Evolutionary conservation across 164 flowering plant species (phyloP), one percentile per base, ranked within the genome.

Genomic region (grape (Vitis vinifera)): DNA sequence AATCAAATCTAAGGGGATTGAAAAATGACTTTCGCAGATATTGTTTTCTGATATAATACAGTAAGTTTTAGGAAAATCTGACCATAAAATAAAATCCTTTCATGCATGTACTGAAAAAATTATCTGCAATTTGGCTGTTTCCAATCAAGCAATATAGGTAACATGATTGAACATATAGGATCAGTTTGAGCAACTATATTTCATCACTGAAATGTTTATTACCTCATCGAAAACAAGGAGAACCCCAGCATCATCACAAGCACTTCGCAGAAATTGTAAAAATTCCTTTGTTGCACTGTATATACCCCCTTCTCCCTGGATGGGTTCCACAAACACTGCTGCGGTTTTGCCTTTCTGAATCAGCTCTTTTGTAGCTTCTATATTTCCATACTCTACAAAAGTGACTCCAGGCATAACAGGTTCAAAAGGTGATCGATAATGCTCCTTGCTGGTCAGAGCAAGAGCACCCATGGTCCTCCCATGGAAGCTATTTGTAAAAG

Each of bases 301-400:
- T 65, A 95, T 91, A 53, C 98, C 99, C 27, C 99, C 98, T 87
- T 95, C 99, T 62, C 99, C 98, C 73, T 93, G 99, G 19, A 95
- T 83, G 14, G 97, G 98, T 77, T 95, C 99, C 55, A 95, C 97
- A 80, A 93, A 93, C 59, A 95, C 94, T 31, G 97, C 97, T 8
- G 99, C 98, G 31, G 79, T 80, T 70, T 87, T 89, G 0, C 93
- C 93, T 37, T 72, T 78, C 60, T 75, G 63, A 50, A 93, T 91
- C 37, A 78, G 64, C 51, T 84, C 78, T 66, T 68, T 83, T 52
- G 94, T 79, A 23, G 89, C 89, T 70, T 87, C 62, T 52, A 84
- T 75, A 72, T 93, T 73, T 29, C 99, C 98, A 78, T 89, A 93
- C 70, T 89, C 91, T 9, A 93, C 51, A 78, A 95, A 95, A 62